A percentile compares a stretch with the other conserved stretches of the same genome.
These are phyloP conservation scores for Auricularia heimuer DNA, from an alignment of 768 basidiomycete genomes.

Conservation along the genomic window DNA sequence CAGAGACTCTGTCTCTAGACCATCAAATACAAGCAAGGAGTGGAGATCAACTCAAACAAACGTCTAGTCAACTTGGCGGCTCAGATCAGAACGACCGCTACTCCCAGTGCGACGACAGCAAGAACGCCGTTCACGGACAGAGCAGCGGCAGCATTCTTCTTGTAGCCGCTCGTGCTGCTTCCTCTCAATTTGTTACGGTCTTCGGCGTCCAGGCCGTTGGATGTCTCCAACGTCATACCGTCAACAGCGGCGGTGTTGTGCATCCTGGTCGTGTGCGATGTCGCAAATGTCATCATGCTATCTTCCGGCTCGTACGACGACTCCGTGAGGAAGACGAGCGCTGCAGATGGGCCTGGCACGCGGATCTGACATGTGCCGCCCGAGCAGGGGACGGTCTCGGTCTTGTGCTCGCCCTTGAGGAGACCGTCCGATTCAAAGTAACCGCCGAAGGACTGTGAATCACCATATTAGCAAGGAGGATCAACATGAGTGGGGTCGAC, in stretches of 20 bases:
- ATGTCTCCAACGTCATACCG: slow-evolving; percentile 27
- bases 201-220: slow-evolving; percentile 23
- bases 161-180: too few relatives aligned
- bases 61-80: too few relatives aligned
- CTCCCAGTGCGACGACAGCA: too few relatives aligned
- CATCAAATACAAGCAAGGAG: too few relatives aligned
- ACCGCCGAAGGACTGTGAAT: slow-evolving; percentile 21
- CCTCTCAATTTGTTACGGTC: not conserved
- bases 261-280: slow-evolving; percentile 15
- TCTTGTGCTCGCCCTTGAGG: slow-evolving; percentile 18
- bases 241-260: slow-evolving; percentile 24
- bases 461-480: not conserved
- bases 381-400: slow-evolving; percentile 18
- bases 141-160: too few relatives aligned
- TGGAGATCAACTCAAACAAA: too few relatives aligned
- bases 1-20: too few relatives aligned
- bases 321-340: slow-evolving; percentile 18
- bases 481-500: not conserved
- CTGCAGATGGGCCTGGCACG: slow-evolving; percentile 22
- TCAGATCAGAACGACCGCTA: too few relatives aligned
- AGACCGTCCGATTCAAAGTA: slow-evolving; percentile 30
- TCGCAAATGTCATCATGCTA: slow-evolving; percentile 11
- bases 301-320: not conserved
- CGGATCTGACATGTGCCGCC: slow-evolving; percentile 15
- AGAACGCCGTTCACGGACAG: too few relatives aligned